Conservation (phyloP, 164 flowering plant species). For the Umbilicus rupestris region DNA sequence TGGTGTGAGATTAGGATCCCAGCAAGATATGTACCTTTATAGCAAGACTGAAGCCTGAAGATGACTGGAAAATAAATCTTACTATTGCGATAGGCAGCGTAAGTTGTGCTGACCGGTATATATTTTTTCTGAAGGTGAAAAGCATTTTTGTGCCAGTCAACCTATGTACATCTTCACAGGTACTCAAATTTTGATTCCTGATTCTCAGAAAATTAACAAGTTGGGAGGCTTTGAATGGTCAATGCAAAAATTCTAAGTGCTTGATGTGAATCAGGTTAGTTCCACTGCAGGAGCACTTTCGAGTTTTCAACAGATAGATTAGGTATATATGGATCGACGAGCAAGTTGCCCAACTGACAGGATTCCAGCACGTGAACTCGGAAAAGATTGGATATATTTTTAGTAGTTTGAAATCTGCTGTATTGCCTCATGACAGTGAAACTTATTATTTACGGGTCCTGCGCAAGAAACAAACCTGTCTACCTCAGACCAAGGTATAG, state of each 20-base stretch:
- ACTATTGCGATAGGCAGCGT: not conserved
- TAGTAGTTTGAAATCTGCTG: not conserved
- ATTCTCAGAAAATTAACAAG: not conserved
- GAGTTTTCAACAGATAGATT: not conserved
- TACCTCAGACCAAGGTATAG: too few relatives aligned
- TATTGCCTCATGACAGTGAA: too few relatives aligned
- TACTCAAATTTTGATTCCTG: not conserved
- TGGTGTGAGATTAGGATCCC: not conserved
- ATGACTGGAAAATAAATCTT: not conserved
- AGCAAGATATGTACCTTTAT: not conserved
- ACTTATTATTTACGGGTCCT: too few relatives aligned
- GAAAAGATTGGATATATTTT: not conserved
- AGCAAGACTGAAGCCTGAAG: not conserved
- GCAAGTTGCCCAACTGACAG: not conserved
- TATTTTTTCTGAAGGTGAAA: not conserved
- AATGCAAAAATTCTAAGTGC: not conserved
- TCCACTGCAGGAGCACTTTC: not conserved
- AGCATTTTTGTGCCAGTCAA: not conserved
- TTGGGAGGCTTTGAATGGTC: constrained; percentile 5
- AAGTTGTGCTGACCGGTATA: not conserved
- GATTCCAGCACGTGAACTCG: not conserved
- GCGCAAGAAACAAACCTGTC: too few relatives aligned
- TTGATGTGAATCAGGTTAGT: not conserved
- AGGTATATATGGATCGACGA: not conserved
- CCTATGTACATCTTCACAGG: not conserved